Evolutionary conservation across 2,329 filamentous ascomycete species (phyloP), one percentile per base, ranked within the genome.

Genomic region (Aspergillus quadricinctus): DNA sequence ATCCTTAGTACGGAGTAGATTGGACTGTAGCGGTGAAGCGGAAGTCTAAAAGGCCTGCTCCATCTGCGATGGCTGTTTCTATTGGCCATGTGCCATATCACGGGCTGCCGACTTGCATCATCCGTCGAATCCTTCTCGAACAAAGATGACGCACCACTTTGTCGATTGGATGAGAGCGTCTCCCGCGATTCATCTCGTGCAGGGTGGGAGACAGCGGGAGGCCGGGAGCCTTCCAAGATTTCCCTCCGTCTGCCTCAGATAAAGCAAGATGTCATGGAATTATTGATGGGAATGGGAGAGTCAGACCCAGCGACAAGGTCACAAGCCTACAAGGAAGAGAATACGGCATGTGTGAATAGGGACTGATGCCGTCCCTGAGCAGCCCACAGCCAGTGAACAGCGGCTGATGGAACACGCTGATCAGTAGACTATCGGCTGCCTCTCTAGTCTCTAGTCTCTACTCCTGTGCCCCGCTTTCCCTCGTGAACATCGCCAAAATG

Each of bases 1-100:
- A 23, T 14, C 17, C 7, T 25, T 23, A 23, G 43, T 57, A n/a
- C n/a, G n/a, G n/a, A n/a, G n/a, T n/a, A n/a, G n/a, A n/a, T n/a
- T n/a, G n/a, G n/a, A n/a, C n/a, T n/a, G n/a, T n/a, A 62, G 61
- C 62, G 62, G 62, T 64, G 62, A 64, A 54, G 59, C 56, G 53
- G 53, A 28, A 29, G 25, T 31, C 25, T 43, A 37, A 43, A 29
- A 53, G 37, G 23, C 50, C 25, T 40, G 46, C 48, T 45, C 37
- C 48, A 27, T 37, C 40, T 23, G 19, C 10, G 2, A 1, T 23
- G 3, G 23, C 4, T 54, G 48, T 17, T 37, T 17, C 31, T 37
- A 58, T 60, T 60, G 53, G 58, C 11, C 8, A 21, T 14, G 6
- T n/a, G 14, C n/a, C 3, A 10, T 43, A 25, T 9, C 9, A 28